A percentile compares a stretch with the other conserved stretches of the same genome.
Conservation (phyloP, 106 monocot genomes). For the Acanthochlamys bracteata region DNA sequence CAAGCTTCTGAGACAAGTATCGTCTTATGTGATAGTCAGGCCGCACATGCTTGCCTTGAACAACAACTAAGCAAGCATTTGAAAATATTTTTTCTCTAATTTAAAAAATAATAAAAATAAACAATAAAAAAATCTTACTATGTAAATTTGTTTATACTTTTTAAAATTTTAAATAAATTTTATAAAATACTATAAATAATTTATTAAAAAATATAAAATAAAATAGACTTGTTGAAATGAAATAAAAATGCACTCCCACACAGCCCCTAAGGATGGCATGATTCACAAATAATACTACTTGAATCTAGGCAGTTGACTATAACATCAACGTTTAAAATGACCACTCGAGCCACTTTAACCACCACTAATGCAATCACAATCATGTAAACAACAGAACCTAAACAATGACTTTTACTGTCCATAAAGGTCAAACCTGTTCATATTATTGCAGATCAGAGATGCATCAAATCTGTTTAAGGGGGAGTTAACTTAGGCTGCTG, state of each 20-base stretch:
- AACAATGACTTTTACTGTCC: neutral
- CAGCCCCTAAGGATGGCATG: no score
- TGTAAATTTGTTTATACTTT: no score
- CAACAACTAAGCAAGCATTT: neutral
- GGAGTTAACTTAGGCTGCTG: constrained; percentile 14
- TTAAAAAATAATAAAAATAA: no score
- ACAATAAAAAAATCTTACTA: no score
- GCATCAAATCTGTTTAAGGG: neutral
- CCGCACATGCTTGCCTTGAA: neutral
- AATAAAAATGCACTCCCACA: no score
- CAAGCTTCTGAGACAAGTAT: neutral
- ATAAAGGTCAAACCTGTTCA: neutral
- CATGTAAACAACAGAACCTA: neutral
- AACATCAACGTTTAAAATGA: neutral
- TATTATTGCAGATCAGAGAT: neutral
- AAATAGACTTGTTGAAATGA: no score
- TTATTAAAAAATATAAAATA: no score
- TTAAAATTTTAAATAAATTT: no score
- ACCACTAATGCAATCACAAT: neutral
- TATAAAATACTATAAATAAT: no score
- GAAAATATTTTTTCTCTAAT: no score
- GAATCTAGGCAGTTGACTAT: no score
- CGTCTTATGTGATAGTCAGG: neutral
- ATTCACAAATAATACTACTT: no score
- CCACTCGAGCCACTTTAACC: neutral